These are phyloP conservation scores for Olyra latifolia DNA, from an alignment of 176 grass and related monocot species.

Conservation along the genomic window DNA sequence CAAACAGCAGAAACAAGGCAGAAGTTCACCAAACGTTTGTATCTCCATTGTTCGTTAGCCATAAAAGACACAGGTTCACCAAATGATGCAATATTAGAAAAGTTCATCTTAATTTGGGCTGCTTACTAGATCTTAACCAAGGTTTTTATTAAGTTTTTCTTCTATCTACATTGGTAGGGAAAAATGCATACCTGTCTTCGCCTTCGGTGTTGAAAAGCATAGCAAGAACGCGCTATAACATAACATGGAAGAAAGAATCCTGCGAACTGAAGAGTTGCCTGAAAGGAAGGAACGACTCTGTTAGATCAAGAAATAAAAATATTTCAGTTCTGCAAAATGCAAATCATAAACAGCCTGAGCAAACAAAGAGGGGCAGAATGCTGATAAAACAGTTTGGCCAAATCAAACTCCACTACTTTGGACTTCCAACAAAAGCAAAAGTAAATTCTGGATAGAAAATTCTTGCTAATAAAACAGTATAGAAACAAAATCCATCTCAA, in stretches of 20 bases:
- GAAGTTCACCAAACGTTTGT: not conserved
- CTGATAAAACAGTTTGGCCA: not conserved
- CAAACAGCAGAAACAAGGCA: not conserved
- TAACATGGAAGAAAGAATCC: conserved; percentile 94
- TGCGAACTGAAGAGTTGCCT: conserved; percentile 82
- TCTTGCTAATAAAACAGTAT: not conserved
- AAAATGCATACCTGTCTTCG: conserved; percentile 67
- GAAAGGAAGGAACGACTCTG: conserved; percentile 35
- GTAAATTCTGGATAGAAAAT: not conserved
- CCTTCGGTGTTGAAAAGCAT: conserved; percentile 65
- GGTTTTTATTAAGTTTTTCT: not conserved
- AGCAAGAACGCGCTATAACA: conserved; percentile 86
- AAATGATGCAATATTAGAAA: conserved; percentile 2
- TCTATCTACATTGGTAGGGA: not conserved
- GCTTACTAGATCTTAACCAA: not conserved
- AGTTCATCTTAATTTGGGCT: not conserved
- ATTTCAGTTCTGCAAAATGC: not conserved
- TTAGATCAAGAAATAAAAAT: not conserved
- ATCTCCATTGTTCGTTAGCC: not conserved
- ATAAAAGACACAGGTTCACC: not conserved
- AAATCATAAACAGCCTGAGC: not conserved
- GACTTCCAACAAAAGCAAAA: not conserved
- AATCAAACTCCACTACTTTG: not conserved
- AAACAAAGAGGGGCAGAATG: not conserved
- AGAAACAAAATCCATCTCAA: conserved; percentile 12